phyloP scores from a whole-genome alignment of 768 basidiomycete genomes.

The Kwoniella dejecticola region DNA sequence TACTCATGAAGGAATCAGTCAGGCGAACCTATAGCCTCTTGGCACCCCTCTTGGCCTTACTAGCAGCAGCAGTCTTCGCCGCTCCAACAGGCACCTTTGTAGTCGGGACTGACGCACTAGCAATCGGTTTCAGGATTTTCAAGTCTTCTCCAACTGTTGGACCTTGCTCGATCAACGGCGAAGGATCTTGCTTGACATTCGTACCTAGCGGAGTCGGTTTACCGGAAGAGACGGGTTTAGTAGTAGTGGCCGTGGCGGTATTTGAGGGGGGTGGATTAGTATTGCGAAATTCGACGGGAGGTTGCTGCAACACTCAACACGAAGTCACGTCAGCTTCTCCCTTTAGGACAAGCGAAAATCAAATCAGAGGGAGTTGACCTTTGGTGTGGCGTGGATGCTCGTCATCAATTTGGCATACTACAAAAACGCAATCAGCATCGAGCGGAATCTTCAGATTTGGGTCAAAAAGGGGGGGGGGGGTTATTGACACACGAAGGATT shows the following conservation, averaged over 20 bases:
- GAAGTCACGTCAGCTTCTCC: conserved; percentile 8
- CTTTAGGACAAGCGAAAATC: neutral
- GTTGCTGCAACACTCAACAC: conserved; percentile 14
- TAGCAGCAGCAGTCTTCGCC: conserved; percentile 23
- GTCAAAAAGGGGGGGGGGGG: no score
- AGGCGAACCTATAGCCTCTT: conserved; percentile 32
- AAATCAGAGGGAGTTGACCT: conserved; percentile 57
- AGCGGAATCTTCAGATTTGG: neutral
- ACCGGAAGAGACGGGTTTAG: conserved; percentile 2
- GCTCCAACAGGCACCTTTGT: neutral
- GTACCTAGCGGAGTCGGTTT: conserved; percentile 36
- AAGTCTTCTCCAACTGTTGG: conserved; percentile 14
- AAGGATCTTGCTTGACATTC: conserved; percentile 33
- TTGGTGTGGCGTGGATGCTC: conserved; percentile 84
- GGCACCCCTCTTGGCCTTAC: conserved; percentile 44
- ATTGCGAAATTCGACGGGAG: conserved; percentile 21
- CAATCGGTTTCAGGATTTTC: conserved; percentile 22
- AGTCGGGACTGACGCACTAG: neutral
- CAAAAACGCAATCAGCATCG: conserved; percentile 1
- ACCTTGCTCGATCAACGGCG: conserved; percentile 24
- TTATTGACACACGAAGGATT: no score
- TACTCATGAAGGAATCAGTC: neutral
- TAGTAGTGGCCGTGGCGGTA: conserved; percentile 19
- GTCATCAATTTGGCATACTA: conserved; percentile 83
- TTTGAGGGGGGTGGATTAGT: conserved; percentile 5